These are phyloP conservation scores for Umbelopsis sp. DNA, from an alignment of 371 early-diverging fungal species.

Conservation along the genomic window DNA sequence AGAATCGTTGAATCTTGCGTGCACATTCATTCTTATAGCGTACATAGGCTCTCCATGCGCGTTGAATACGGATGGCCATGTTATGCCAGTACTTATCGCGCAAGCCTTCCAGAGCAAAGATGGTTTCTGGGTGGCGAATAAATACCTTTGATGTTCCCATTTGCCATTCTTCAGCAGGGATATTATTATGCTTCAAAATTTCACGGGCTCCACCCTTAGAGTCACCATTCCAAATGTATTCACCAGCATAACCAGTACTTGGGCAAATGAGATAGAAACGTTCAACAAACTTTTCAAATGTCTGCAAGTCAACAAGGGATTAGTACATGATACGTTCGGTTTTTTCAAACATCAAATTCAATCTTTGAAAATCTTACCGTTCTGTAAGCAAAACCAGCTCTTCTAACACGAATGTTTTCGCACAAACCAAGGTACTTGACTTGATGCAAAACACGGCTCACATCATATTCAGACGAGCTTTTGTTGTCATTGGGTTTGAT, in stretches of 20 bases:
- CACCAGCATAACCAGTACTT: conserved; percentile 83
- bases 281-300: conserved; percentile 54
- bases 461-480: conserved; percentile 88
- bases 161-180: conserved; percentile 94
- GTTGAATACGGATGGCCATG: conserved; percentile 94
- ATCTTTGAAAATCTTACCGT: conserved; percentile 28
- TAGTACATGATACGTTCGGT: not conserved
- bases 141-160: conserved; percentile 93
- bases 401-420: conserved; percentile 97
- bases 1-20: conserved; percentile 79
- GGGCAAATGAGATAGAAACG: conserved; percentile 79
- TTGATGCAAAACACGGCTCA: conserved; percentile 93
- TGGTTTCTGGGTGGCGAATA: conserved; percentile 94
- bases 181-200: conserved; percentile 86
- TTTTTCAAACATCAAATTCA: not conserved
- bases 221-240: conserved; percentile 88
- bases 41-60: conserved; percentile 86
- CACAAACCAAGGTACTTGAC: conserved; percentile 94
- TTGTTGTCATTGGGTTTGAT: conserved; percentile 98
- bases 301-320: conserved; percentile 23
- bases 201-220: conserved; percentile 67
- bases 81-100: conserved; percentile 96
- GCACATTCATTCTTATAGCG: conserved; percentile 76
- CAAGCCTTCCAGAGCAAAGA: conserved; percentile 90
- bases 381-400: conserved; percentile 95